A percentile compares a stretch with the other conserved stretches of the same genome.
These are phyloP conservation scores for Capsicum chinense DNA, from an alignment of 257 asterid genomes.

Conservation along the genomic window DNA sequence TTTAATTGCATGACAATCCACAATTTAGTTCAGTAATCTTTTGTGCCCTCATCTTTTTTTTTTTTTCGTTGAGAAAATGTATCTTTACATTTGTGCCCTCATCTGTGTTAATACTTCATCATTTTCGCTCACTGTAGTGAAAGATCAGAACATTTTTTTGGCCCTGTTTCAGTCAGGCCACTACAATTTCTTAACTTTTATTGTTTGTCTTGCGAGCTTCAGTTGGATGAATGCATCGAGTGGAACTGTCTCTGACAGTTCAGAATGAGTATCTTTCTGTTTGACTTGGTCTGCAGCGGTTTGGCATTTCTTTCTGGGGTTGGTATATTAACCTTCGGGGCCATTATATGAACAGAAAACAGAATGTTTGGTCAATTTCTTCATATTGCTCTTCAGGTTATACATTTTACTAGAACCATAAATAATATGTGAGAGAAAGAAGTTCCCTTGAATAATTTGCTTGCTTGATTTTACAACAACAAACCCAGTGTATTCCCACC, in stretches of 20 bases:
- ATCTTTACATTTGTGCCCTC: not conserved
- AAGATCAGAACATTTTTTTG: not conserved
- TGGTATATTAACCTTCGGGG: not conserved
- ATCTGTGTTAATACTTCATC: not conserved
- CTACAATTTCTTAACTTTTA: not conserved
- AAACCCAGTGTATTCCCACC: no score
- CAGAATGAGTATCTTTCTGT: not conserved
- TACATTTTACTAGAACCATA: constrained; percentile 19
- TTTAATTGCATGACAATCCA: constrained; percentile 1
- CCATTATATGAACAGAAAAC: not conserved
- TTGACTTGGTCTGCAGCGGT: not conserved
- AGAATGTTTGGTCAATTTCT: not conserved
- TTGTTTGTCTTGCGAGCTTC: not conserved
- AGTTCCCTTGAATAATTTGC: not conserved
- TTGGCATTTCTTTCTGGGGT: not conserved
- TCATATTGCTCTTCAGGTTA: not conserved
- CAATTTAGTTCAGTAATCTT: not conserved
- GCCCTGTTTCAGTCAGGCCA: not conserved
- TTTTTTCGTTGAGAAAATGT: no score
- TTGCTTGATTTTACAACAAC: not conserved
- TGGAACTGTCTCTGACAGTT: constrained; percentile 18
- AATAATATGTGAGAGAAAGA: not conserved
- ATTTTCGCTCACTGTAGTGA: not conserved
- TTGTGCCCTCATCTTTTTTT: not conserved
- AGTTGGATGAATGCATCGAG: not conserved